A percentile compares a stretch with the other conserved stretches of the same genome.
phyloP scores from a whole-genome alignment of 306 rosid species.

The Lathyrus sativus region DNA sequence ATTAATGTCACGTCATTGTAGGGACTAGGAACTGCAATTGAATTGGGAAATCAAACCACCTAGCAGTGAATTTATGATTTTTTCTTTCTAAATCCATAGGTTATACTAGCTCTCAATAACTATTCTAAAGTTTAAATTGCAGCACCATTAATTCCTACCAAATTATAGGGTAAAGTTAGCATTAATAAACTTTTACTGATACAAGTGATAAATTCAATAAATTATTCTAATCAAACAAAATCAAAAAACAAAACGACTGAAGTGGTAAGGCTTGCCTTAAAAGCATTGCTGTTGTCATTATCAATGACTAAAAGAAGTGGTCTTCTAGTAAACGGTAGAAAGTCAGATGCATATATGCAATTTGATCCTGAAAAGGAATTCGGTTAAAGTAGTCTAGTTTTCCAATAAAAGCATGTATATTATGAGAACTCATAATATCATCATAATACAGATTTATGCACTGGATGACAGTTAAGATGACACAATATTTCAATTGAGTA shows the following conservation, averaged over 20 bases:
- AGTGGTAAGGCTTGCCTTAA: conserved; percentile 65
- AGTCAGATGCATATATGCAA: conserved; percentile 80
- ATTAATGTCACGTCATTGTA: not conserved
- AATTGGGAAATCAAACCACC: conserved; percentile 3
- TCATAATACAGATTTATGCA: conserved; percentile 32
- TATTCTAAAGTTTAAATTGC: conserved; percentile 1
- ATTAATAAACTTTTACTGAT: conserved; percentile 13
- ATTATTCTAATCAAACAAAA: conserved; percentile 9
- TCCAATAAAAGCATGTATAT: conserved; percentile 28
- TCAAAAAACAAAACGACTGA: conserved; percentile 1
- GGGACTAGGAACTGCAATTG: not conserved
- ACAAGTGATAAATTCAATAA: conserved; percentile 25
- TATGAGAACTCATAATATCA: conserved; percentile 21
- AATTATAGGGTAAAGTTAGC: conserved; percentile 24
- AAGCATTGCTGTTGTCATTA: conserved; percentile 75
- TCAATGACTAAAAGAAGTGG: conserved; percentile 87
- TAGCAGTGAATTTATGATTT: not conserved
- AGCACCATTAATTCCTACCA: conserved; percentile 11
- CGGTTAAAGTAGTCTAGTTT: conserved; percentile 43
- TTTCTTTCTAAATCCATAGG: not conserved
- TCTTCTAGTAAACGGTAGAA: conserved; percentile 90
- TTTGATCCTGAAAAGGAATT: conserved; percentile 67
- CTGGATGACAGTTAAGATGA: conserved; percentile 13
- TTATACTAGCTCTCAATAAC: conserved; percentile 22
- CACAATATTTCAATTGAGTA: conserved; percentile 9